Base-by-base conservation (phyloP, 148 eudicot species). In the Pouteria glomerata region DNA sequence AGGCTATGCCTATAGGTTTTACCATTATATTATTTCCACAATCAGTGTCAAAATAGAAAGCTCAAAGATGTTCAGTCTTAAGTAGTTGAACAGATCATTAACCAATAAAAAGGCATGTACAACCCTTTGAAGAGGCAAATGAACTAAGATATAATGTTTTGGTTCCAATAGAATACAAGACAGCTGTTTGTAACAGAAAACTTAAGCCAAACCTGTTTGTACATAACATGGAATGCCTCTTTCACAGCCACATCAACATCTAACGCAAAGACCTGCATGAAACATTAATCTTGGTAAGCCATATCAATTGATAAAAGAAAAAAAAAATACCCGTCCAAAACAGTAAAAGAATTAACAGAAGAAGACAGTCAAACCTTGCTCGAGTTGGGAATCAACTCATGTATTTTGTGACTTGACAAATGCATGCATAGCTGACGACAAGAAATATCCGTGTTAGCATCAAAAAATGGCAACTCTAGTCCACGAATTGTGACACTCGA, bases 311-410 rank as follows among this genome's bases (percentile, higher is more conserved):
- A 19, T 29, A 21, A 37, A 0, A 52, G 45, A 10, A 27, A 27
- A 39, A 29, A 27, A 42, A 39, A 42, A 13, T 10, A 35, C 61
- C 61, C 33, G 57, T 24, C 29, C 6, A 34, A 76, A 73, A 60
- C 14, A 30, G 13, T 39, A 39, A 39, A 39, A 21, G 64, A 13
- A 71, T 13, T 41, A 59, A 56, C 18, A 30, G 44, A 37, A 68
- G 4, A 56, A 75, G 61, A 65, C 60, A 70, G 27, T 47, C 73
- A 39, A 61, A 83, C 86, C 83, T 83, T 73, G 74, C 76, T 74
- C 66, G 86, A 83, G 70, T 70, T 34, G 26, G 86, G 86, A 35
- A 83, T 74, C 78, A 83, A 65, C 47, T 83, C 86, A 79, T 73
- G 77, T 60, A 77, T 57, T 51, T 29, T 76, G 23, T 27, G 66